Evolutionary conservation across 1,139 yeast species (phyloP), one percentile per base, ranked within the genome.

Genomic region (Lodderomyces metapsilosis): DNA sequence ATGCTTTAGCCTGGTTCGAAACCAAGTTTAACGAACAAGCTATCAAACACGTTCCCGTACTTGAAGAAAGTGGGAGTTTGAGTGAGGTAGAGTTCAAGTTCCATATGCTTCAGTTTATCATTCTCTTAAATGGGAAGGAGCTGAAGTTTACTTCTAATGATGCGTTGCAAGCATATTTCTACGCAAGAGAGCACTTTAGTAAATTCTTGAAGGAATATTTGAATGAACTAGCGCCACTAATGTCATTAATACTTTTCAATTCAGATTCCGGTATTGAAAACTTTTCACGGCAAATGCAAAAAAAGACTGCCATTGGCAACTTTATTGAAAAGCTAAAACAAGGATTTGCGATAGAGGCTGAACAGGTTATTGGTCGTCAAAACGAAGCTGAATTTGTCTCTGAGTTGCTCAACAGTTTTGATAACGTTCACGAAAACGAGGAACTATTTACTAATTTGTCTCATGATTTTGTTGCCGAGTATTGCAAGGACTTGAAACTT

Each of bases 401-500:
- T 36, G 70, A 64, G 42, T 50, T 70, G 4, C 51, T 72, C 27
- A 51, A 56, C 5, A 56, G 58, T 44, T 76, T 75, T 51, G 71
- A 70, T 30, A 61, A 66, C 34, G 63, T 79, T 28, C 66, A 66
- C 40, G 48, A 43, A 5, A 54, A 56, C 40, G 65, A 63, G 31
- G 50, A 58, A 3, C 47, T 71, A 12, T 72, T 71, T 48, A 59
- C 57, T 15, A 61, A 60, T 38, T 52, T 72, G 15, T 66, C 81
- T 5, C 64, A 71, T 38, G 74, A 80, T 49, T 80, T 88, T 52
- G 75, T 83, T 4, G 74, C 81, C 7, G 88, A 82, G 48, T 88
- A 75, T 52, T 86, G 95, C 54, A 69, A 80, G 10, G 66, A 76
- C 39, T 63, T 83, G 52, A 80, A 81, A 4, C 66, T 86, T 27